These are phyloP conservation scores for Penicillium sp. DNA, from an alignment of 2,329 filamentous ascomycete species.

Conservation along the genomic window DNA sequence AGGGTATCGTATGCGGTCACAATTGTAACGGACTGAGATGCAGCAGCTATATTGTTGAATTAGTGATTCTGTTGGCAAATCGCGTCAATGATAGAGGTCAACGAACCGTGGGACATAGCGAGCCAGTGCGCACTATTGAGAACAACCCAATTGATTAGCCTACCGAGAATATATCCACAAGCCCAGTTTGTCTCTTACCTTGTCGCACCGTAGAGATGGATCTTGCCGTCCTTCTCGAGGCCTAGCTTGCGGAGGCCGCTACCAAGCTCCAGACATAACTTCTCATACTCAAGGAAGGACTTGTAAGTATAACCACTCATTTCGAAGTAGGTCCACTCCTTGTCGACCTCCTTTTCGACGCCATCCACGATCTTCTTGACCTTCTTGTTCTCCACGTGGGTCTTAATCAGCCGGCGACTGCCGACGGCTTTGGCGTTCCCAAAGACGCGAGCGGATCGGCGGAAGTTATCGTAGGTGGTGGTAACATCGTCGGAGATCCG, in stretches of 20 bases:
- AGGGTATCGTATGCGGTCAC: constrained; percentile 95
- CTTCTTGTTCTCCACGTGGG: constrained; percentile 83
- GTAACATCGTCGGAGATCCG: constrained; percentile 67
- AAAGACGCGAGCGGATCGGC: constrained; percentile 63
- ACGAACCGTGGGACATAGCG: constrained; percentile 68
- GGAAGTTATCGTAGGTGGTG: constrained; percentile 78
- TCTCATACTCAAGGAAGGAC: constrained; percentile 76
- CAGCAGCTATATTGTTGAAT: constrained; percentile 48
- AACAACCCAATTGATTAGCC: constrained; percentile 16
- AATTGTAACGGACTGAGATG: constrained; percentile 84
- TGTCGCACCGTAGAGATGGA: constrained; percentile 84
- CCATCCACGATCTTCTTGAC: constrained; percentile 85
- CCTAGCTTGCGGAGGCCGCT: constrained; percentile 73
- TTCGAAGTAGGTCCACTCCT: constrained; percentile 90
- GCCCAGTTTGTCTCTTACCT: constrained; percentile 54
- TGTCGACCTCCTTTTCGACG: constrained; percentile 74
- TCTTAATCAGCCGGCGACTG: constrained; percentile 69
- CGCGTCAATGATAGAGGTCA: not conserved
- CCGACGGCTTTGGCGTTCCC: constrained; percentile 66
- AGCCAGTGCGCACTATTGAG: constrained; percentile 72
- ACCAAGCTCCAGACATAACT: constrained; percentile 66
- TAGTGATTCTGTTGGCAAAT: not conserved
- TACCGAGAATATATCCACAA: not conserved
- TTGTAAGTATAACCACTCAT: constrained; percentile 73
- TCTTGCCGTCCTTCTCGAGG: constrained; percentile 62